A percentile compares a stretch with the other conserved stretches of the same genome.
Evolutionary conservation across 1,284 basidiomycete genomes (phyloP).

Genomic region (Heterobasidion irregulare): DNA sequence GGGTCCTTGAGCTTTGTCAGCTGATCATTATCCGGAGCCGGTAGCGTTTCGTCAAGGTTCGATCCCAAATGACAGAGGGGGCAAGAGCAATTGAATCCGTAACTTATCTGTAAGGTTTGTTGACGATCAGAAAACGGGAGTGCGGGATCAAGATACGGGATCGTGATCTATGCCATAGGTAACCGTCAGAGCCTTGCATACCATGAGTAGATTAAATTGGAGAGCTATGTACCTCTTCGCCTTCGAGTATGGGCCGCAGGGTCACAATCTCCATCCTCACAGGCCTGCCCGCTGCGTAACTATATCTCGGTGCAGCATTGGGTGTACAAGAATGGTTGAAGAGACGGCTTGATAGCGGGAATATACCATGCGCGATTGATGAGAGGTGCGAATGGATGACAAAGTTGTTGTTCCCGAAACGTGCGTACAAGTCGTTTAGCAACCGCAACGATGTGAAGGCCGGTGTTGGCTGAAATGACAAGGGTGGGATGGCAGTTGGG

Average conservation of each 20-base stretch:
- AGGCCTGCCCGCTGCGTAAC: conserved; percentile 26
- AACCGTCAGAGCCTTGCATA: neutral
- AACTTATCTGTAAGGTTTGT: conserved; percentile 48
- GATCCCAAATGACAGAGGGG: conserved; percentile 37
- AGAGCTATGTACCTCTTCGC: conserved; percentile 48
- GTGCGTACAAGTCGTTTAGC: conserved; percentile 32
- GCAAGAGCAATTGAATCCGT: conserved; percentile 63
- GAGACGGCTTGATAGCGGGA: conserved; percentile 59
- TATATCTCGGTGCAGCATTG: conserved; percentile 59
- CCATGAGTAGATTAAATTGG: too few species aligned
- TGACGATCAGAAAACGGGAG: conserved; percentile 47
- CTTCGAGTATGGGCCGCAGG: conserved; percentile 41
- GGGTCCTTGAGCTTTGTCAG: conserved; percentile 26
- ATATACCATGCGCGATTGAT: conserved; percentile 62
- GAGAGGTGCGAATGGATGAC: conserved; percentile 60
- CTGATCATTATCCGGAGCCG: neutral
- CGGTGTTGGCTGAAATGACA: conserved; percentile 13
- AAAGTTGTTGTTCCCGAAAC: conserved; percentile 75
- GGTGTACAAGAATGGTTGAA: conserved; percentile 76
- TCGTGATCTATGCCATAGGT: conserved; percentile 40
- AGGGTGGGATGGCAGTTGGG: conserved; percentile 6
- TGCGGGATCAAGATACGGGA: conserved; percentile 72
- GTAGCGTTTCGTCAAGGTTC: neutral
- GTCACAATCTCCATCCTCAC: conserved; percentile 56
- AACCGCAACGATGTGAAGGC: conserved; percentile 15